Evolutionary conservation across 2,329 filamentous ascomycete species (phyloP), one percentile per base, ranked within the genome.

Genomic region (Chaetomium sp.): DNA sequence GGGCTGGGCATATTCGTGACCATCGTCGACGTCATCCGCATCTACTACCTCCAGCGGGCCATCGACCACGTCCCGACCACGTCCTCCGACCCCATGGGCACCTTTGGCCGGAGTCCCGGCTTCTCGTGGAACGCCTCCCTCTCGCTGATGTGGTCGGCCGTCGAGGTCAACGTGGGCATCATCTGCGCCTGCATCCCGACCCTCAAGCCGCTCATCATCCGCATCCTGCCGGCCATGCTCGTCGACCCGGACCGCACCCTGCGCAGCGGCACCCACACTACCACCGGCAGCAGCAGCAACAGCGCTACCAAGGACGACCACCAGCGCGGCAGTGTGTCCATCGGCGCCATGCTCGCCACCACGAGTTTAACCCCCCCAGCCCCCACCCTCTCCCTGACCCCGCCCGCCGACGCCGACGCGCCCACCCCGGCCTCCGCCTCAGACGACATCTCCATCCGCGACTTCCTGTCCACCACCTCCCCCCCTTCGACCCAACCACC

Each of bases 151-250:
- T 98, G 93, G 94, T 94, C 91, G 19, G 90, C 90, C 13, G 87
- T 97, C 61, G 93, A 97, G 76, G 92, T 97, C 73, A 95, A 96
- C 69, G 82, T 96, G 1, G 93, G 92, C 21, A 93, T 97, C 70
- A 89, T 93, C 68, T 96, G 92, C 73, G 93, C 90, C 50, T 97
- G 93, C 72, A 90, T 97, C n/a, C 94, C 94, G 9, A 94, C 90
- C 0, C 79, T 97, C 67, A 97, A 97, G 74, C 93, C 94, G 1
- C 80, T 98, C 7, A 87, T 94, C 62, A 85, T 91, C 69, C 82
- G 82, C 65, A 81, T 87, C 60, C 76, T 87, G n/a, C 85, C 85
- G 2, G 76, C 79, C 23, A 84, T 87, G 78, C 74, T 87, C 10
- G 75, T 85, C 67, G 83, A 85, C 63, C 81, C 81, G 0, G 74